Base-by-base conservation (phyloP, 192 early-diverging fungal species). In the Backusella psychrophila region DNA sequence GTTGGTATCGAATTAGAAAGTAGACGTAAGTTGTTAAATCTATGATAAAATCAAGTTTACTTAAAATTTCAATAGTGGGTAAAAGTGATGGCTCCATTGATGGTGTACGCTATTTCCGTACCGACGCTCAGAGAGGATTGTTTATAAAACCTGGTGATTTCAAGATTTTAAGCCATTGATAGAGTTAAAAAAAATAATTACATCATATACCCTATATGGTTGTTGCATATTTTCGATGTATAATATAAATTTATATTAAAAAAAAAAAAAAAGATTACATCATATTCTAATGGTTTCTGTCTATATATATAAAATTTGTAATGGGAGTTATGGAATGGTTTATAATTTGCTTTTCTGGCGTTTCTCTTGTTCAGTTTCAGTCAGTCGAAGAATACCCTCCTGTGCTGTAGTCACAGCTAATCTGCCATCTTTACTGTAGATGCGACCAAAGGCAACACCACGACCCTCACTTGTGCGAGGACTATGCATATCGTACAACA, bases 321-420 rank as follows among this genome's bases (percentile, higher is more conserved):
- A 63, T 63, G 56, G 8, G 21, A 63, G 12, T 39, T 11, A 29
- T 29, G 26, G 4, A 29, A 63, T 29, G 26, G 21, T 63, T 49
- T 63, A 63, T 63, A 63, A 63, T 63, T 26, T 63, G 26, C 56
- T 26, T 3, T 26, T 63, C 9, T 63, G 56, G 6, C 26, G 56
- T 14, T 63, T 63, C 11, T 63, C 56, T 63, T 29, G 56, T 5
- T 63, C 56, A 63, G 23, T 4, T 29, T 23, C 9, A n/a, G 75
- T 49, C 36, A 82, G 49, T 29, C 93, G 85, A 21, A 94, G 75
- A 52, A 95, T 89, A 34, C 96, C 95, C 72, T 98, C 95, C 79
- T 98, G 96, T 0, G 93, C 92, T 2, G 89, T 89, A 1, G 95
- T 91, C 7, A 93, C 91, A 11, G 93, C 93, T 29, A 96, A 80